Evolutionary conservation across 2,329 filamentous ascomycete genomes (phyloP).

Genomic region (Lasiodiplodia sp.): DNA sequence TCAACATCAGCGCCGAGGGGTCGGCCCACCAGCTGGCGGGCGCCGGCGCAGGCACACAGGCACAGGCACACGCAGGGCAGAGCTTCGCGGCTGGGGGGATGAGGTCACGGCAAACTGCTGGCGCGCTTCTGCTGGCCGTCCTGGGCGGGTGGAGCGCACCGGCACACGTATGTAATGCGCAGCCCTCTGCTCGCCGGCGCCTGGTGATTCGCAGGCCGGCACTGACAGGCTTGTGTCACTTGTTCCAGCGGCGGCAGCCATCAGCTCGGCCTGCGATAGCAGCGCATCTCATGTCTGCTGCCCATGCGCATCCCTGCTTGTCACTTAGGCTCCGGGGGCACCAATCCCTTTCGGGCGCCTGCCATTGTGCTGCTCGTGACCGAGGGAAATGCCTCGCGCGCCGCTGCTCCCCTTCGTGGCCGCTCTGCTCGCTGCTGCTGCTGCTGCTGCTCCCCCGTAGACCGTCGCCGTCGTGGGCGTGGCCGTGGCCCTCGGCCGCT

Average conservation of each 20-base stretch:
- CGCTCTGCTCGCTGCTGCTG: slow-evolving; percentile 15
- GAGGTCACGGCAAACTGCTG: not conserved
- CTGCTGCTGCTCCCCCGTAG: not conserved
- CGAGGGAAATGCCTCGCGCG: slow-evolving; percentile 26
- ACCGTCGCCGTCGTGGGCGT: slow-evolving; percentile 6
- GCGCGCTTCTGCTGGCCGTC: not conserved
- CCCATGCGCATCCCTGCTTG: slow-evolving; percentile 28
- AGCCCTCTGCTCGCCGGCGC: too few species aligned
- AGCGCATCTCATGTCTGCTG: slow-evolving; percentile 21
- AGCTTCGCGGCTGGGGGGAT: not conserved
- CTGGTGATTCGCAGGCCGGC: slow-evolving; percentile 16
- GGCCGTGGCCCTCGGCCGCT: slow-evolving; percentile 21
- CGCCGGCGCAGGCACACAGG: not conserved
- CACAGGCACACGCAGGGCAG: not conserved
- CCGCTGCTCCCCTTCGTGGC: slow-evolving; percentile 7
- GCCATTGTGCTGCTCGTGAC: slow-evolving; percentile 28
- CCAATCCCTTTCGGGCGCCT: slow-evolving; percentile 28
- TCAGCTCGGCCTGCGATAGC: slow-evolving; percentile 18
- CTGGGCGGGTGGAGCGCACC: not conserved
- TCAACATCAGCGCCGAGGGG: slow-evolving; percentile 9
- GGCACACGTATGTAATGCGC: not conserved
- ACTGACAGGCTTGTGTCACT: slow-evolving; percentile 15
- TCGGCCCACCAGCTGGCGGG: slow-evolving; percentile 6
- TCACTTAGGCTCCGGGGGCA: slow-evolving; percentile 23
- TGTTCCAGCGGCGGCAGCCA: slow-evolving; percentile 8